A percentile compares a stretch with the other conserved stretches of the same genome.
These are phyloP conservation scores for Coemansia sp. DNA, from an alignment of 192 early-diverging fungal species.

Conservation along the genomic window DNA sequence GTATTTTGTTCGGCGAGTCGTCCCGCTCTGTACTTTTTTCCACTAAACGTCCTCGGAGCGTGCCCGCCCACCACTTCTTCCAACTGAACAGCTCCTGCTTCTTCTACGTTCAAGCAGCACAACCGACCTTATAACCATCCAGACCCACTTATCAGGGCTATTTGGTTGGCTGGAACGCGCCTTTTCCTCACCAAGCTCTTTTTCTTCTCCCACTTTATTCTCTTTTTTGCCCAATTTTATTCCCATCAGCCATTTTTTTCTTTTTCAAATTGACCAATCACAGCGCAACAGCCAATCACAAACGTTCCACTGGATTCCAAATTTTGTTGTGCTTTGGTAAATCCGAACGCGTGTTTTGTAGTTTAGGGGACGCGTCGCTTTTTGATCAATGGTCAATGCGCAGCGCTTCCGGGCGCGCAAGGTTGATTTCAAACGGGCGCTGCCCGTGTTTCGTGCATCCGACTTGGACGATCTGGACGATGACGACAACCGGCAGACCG, in stretches of 20 bases:
- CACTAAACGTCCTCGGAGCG: too few relatives aligned
- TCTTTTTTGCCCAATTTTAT: constrained; percentile 3
- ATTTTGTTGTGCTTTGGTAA: constrained; percentile 1
- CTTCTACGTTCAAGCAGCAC: too few relatives aligned
- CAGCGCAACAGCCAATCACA: constrained; percentile 20
- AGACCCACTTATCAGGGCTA: too few relatives aligned
- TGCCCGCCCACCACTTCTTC: too few relatives aligned
- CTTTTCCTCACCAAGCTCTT: neutral
- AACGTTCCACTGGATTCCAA: neutral
- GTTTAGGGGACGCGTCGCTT: too few relatives aligned
- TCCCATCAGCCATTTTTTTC: neutral
- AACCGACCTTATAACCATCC: too few relatives aligned
- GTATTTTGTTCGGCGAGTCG: too few relatives aligned
- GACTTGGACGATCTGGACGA: constrained; percentile 87
- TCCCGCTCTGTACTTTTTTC: too few relatives aligned
- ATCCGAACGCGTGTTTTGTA: too few relatives aligned
- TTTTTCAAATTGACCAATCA: constrained; percentile 14
- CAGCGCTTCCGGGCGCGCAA: constrained; percentile 78
- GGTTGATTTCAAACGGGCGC: constrained; percentile 81
- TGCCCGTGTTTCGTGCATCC: constrained; percentile 76
- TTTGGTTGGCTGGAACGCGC: too few relatives aligned
- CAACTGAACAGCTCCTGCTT: too few relatives aligned
- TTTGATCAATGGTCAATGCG: constrained; percentile 45
- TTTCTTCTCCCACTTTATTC: neutral
- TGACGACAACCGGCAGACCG: constrained; percentile 60